Evolutionary conservation across 73 alveolate genomes (phyloP).

Genomic region (Urostyla sp.): DNA sequence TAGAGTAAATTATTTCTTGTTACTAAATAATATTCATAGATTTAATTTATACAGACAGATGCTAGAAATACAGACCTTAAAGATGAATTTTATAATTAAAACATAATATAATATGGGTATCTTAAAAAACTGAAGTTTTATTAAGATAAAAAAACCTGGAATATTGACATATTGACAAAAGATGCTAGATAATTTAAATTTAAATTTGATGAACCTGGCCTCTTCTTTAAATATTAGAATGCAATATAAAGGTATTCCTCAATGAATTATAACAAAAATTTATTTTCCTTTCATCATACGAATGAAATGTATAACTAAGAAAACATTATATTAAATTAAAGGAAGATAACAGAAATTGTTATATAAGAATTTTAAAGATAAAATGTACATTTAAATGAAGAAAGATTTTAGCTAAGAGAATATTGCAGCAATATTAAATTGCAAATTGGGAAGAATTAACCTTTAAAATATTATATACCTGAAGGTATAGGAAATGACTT

Average conservation of each 20-base stretch:
- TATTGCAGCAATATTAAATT: background rate
- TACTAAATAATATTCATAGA: background rate
- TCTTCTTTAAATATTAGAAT: constrained; percentile 12
- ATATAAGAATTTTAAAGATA: constrained; percentile 4
- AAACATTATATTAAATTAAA: background rate
- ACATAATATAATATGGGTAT: constrained; percentile 10
- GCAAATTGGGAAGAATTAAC: constrained; percentile 1
- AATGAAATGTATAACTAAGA: background rate
- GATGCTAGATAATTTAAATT: constrained; percentile 1
- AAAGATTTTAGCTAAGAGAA: constrained; percentile 3
- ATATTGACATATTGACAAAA: constrained; percentile 8
- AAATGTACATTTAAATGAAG: background rate
- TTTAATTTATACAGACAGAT: constrained; percentile 6
- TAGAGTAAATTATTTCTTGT: constrained; percentile 6
- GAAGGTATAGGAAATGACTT: background rate
- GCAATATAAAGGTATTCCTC: constrained; percentile 18
- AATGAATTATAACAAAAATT: constrained; percentile 2
- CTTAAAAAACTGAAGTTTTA: background rate
- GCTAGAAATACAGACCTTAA: background rate
- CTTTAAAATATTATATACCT: background rate
- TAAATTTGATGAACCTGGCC: constrained; percentile 9
- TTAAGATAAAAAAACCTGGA: background rate
- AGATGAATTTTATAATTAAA: background rate
- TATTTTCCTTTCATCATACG: constrained; percentile 11
- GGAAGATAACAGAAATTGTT: background rate